phyloP scores from a whole-genome alignment of 2,329 filamentous ascomycete species.

The Amauroascus verrucosus region DNA sequence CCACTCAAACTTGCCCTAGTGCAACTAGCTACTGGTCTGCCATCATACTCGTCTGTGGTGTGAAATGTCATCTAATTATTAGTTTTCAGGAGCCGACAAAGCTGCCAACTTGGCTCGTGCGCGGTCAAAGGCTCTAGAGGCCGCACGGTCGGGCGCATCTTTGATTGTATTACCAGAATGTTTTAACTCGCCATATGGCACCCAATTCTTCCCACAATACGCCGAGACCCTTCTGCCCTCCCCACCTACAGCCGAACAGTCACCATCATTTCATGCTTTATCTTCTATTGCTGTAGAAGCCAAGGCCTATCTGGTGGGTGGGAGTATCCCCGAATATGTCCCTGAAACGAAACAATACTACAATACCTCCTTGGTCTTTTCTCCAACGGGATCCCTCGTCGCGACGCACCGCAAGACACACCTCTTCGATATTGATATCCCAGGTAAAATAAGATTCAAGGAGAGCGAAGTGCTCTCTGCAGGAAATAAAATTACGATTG shows the following conservation, averaged over 20 bases:
- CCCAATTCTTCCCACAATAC: conserved; percentile 79
- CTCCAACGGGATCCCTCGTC: conserved; percentile 65
- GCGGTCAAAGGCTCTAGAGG: conserved; percentile 70
- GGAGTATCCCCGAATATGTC: conserved; percentile 80
- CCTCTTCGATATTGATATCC: conserved; percentile 95
- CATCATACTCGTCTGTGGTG: neutral
- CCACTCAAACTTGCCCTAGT: conserved; percentile 70
- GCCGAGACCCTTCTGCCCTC: conserved; percentile 77
- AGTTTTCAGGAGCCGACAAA: conserved; percentile 60
- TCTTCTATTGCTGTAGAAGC: conserved; percentile 69
- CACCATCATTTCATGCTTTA: conserved; percentile 78
- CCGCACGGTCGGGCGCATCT: conserved; percentile 63
- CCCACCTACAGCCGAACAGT: conserved; percentile 58
- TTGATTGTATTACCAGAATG: conserved; percentile 93
- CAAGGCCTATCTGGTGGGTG: conserved; percentile 72
- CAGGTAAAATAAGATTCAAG: conserved; percentile 81
- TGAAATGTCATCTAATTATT: neutral
- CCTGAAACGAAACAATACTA: conserved; percentile 61
- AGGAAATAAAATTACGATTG: conserved; percentile 72
- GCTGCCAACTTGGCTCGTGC: conserved; percentile 70
- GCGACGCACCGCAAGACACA: conserved; percentile 87
- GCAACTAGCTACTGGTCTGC: conserved; percentile 62
- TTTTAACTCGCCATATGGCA: conserved; percentile 97
- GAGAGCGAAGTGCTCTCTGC: conserved; percentile 83
- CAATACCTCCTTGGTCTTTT: conserved; percentile 83